These are phyloP conservation scores for Haplosporangium gracile DNA, from an alignment of 192 early-diverging fungal genomes.

Conservation along the genomic window DNA sequence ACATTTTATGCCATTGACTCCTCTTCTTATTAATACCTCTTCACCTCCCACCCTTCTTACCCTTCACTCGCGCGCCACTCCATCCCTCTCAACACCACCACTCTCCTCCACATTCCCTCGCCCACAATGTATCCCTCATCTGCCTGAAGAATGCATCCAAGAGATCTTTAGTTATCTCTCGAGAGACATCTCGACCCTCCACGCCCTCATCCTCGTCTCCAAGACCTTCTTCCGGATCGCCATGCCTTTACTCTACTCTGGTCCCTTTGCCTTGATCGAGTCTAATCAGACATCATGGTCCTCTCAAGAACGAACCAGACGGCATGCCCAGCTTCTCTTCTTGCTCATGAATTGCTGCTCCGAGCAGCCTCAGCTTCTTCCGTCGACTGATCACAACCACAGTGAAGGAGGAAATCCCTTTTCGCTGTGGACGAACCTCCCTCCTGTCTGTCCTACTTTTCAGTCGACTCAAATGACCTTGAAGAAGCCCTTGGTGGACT, in stretches of 20 bases:
- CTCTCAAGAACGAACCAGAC: conserved; percentile 22
- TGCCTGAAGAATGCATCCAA: conserved; percentile 52
- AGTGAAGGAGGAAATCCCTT: background rate
- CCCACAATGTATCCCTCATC: conserved; percentile 7
- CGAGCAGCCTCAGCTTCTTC: background rate
- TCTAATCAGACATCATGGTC: conserved; percentile 13
- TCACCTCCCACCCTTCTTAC: background rate
- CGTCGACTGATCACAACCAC: background rate
- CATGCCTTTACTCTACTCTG: conserved; percentile 37
- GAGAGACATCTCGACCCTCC: conserved; percentile 27
- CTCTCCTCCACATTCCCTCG: background rate
- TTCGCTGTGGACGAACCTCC: conserved; percentile 31
- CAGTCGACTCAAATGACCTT: conserved; percentile 2
- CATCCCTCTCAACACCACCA: background rate
- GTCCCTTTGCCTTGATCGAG: conserved; percentile 44
- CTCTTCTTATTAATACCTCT: background rate
- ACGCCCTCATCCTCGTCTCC: conserved; percentile 36
- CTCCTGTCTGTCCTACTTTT: conserved; percentile 26
- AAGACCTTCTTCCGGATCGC: conserved; percentile 50
- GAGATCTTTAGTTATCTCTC: conserved; percentile 32
- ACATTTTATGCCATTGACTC: conserved; percentile 13
- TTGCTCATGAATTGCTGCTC: conserved; percentile 44
- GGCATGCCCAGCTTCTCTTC: conserved; percentile 46
- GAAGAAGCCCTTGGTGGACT: conserved; percentile 33
- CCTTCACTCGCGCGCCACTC: background rate